Percentiles rank a stretch among this genome's conserved stretches.
Conservation (phyloP, 495 filamentous ascomycete genomes). For the Hyaloscypha hepaticicola region DNA sequence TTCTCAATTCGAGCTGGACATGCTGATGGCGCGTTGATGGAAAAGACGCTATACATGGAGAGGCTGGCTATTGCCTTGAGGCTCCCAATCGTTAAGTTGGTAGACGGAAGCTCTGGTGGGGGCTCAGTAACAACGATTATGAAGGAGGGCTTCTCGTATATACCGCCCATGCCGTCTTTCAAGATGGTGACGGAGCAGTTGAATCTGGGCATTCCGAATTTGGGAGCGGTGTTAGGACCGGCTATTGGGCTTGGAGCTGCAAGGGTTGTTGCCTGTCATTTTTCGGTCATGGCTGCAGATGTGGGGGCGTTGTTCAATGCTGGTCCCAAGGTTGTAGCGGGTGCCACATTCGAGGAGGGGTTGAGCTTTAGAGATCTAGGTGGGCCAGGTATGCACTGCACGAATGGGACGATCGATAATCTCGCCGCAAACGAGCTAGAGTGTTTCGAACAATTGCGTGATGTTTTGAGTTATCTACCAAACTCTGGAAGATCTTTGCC, state of each 20-base stretch:
- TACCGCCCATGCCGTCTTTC: constrained; percentile 53
- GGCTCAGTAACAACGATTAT: constrained; percentile 60
- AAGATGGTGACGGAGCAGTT: constrained; percentile 52
- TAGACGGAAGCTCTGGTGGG: constrained; percentile 61
- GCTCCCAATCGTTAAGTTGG: constrained; percentile 59
- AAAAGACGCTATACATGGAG: constrained; percentile 61
- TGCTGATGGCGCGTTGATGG: constrained; percentile 56
- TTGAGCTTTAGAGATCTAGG: constrained; percentile 55
- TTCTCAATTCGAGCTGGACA: constrained; percentile 63
- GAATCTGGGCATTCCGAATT: constrained; percentile 61
- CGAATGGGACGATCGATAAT: constrained; percentile 66
- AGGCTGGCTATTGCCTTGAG: constrained; percentile 49
- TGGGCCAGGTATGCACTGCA: constrained; percentile 59
- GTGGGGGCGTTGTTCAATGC: constrained; percentile 62
- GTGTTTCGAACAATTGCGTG: constrained; percentile 59
- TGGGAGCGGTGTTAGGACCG: constrained; percentile 61
- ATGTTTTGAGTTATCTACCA: constrained; percentile 54
- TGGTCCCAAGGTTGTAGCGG: constrained; percentile 60
- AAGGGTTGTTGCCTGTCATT: constrained; percentile 59
- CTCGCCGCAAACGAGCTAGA: constrained; percentile 57
- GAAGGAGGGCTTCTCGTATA: constrained; percentile 54
- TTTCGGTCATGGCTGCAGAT: constrained; percentile 64
- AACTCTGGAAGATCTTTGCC: constrained; percentile 55
- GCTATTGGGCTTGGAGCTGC: constrained; percentile 64
- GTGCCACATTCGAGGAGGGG: constrained; percentile 59